phyloP scores from a whole-genome alignment of 2,329 filamentous ascomycete genomes.

The Salinomyces thailandicus region DNA sequence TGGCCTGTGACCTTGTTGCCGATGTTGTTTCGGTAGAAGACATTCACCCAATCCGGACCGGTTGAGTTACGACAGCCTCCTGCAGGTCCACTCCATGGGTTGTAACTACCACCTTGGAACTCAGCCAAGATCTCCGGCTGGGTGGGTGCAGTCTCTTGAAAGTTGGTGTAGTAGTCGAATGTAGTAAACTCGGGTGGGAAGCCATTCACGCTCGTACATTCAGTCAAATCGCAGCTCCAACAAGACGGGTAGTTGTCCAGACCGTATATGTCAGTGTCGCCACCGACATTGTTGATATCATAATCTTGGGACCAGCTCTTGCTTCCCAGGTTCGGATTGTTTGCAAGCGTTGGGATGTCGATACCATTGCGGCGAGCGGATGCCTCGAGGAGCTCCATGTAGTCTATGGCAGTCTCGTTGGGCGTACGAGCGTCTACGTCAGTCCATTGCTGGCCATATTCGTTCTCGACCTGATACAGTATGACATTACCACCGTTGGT shows the following conservation, averaged over 20 bases:
- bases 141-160: conserved; percentile 31
- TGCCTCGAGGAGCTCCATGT: conserved; percentile 48
- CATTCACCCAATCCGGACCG: conserved; percentile 50
- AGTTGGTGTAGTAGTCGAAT: conserved; percentile 40
- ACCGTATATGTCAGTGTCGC: conserved; percentile 45
- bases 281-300: conserved; percentile 37
- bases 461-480: conserved; percentile 50
- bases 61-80: conserved; percentile 47
- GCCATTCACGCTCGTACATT: conserved; percentile 51
- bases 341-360: conserved; percentile 46
- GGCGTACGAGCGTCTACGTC: conserved; percentile 31
- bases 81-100: conserved; percentile 51
- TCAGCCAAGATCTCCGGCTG: conserved; percentile 49
- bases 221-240: conserved; percentile 53
- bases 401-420: conserved; percentile 40
- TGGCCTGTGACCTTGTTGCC: conserved; percentile 46
- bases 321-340: conserved; percentile 49
- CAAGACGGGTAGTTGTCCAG: conserved; percentile 45
- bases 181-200: conserved; percentile 46
- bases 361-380: conserved; percentile 45
- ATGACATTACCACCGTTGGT: conserved; percentile 48
- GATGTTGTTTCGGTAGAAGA: conserved; percentile 55
- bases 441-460: conserved; percentile 34
- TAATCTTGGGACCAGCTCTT: conserved; percentile 53
- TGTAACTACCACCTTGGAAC: conserved; percentile 51